Percentiles rank a stretch among this genome's conserved stretches.
phyloP scores from a whole-genome alignment of 1,284 basidiomycete genomes.

The Quambalaria eucalypti region DNA sequence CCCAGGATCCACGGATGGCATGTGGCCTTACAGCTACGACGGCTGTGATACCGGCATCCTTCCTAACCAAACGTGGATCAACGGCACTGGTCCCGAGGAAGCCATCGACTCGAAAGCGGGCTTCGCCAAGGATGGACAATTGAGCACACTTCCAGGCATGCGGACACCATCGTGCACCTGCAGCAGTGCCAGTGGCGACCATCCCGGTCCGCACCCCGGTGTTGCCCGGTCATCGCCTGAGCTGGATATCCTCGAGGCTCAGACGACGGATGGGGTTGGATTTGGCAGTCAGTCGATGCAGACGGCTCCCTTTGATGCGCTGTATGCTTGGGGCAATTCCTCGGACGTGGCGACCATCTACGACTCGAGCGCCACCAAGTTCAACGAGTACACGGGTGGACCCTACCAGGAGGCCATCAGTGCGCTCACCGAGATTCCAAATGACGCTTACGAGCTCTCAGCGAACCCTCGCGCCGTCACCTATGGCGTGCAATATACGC shows the following conservation, averaged over 20 bases:
- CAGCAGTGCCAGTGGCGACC: constrained; percentile 35
- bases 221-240: constrained; percentile 44
- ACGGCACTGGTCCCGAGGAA: constrained; percentile 27
- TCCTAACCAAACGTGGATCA: constrained; percentile 29
- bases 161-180: constrained; percentile 34
- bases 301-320: constrained; percentile 42
- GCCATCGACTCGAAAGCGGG: constrained; percentile 4
- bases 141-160: constrained; percentile 34
- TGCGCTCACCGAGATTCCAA: constrained; percentile 28
- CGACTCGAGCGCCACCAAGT: constrained; percentile 17
- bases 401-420: constrained; percentile 45
- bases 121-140: too few species aligned
- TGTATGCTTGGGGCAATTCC: constrained; percentile 31
- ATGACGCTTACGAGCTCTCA: constrained; percentile 18
- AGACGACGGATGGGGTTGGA: constrained; percentile 52
- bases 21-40: constrained; percentile 49
- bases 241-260: constrained; percentile 47
- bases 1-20: constrained; percentile 39
- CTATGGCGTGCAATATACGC: constrained; percentile 44
- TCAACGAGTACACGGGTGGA: constrained; percentile 42
- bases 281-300: constrained; percentile 45
- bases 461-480: constrained; percentile 13
- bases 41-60: constrained; percentile 44
- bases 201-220: constrained; percentile 30
- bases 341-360: constrained; percentile 24